Base-by-base conservation (phyloP, 2,329 filamentous ascomycete species). In the Stagonosporopsis vannaccii region DNA sequence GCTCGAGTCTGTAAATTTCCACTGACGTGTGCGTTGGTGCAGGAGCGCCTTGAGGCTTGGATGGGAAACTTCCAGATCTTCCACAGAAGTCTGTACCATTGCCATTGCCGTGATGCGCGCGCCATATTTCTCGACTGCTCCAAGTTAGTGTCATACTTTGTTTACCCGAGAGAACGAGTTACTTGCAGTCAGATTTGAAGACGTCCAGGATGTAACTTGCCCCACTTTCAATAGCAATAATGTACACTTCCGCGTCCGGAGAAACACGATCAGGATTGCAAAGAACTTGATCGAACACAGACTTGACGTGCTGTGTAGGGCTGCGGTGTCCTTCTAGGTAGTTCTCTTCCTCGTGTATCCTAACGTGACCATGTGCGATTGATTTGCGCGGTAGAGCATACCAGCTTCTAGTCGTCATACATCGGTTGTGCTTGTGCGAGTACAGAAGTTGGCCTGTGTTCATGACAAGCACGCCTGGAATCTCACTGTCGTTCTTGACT, bases 381-480 rank as follows among this genome's bases (percentile, higher is more conserved):
- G 85, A 90, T 53, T 81, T 79, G 64, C 88, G 83, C 1, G 88
- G 87, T 40, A 89, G 76, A 1, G 80, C 81, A 7, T 79, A 70
- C 80, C 88, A 90, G 3, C 81, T 82, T 0, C 71, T 69, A 1
- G 82, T 72, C 1, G 85, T 90, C 58, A 96, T 79, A 0, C 86
- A 81, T 44, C 84, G 82, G 47, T 82, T 77, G 1, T 82, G 82
- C 47, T 84, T 82, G 36, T 90, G 85, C 73, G 90, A 91, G 87
- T 91, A 97, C 66, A 88, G 80, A 17, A 90, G 79, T 76, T 96
- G 87, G 4, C 91, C 91, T 4, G 86, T 81, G 71, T 97, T 97
- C 41, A 91, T 85, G 23, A 97, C 79, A 25, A 97, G 77, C 52
- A 97, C 78, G 9, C 56, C 51, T 23, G 56, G 56, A 1, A 68